These are phyloP conservation scores for Galerina sulciceps DNA, from an alignment of 768 basidiomycete genomes.

Conservation along the genomic window DNA sequence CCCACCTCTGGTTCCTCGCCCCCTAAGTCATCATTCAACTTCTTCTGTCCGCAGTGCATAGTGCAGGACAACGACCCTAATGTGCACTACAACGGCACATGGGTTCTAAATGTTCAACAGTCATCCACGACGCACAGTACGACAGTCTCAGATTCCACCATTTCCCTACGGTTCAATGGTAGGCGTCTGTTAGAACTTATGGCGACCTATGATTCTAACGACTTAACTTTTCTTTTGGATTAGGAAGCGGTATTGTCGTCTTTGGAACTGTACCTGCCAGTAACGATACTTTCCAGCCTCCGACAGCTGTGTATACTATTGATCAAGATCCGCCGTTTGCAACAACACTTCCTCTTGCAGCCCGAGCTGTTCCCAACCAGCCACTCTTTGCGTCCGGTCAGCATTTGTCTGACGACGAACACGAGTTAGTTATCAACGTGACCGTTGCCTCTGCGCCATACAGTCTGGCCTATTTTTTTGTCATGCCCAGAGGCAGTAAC, in stretches of 20 bases:
- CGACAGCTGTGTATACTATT: constrained; percentile 43
- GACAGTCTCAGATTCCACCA: constrained; percentile 30
- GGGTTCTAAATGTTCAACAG: constrained; percentile 33
- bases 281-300: constrained; percentile 36
- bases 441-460: constrained; percentile 39
- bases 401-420: constrained; percentile 28
- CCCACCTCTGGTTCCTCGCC: not conserved
- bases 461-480: constrained; percentile 42
- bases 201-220: not conserved
- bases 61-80: constrained; percentile 40
- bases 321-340: constrained; percentile 36
- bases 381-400: constrained; percentile 41
- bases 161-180: constrained; percentile 44
- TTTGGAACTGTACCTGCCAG: constrained; percentile 49
- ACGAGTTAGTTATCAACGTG: constrained; percentile 44
- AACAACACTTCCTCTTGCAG: constrained; percentile 41
- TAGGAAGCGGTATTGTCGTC: constrained; percentile 50
- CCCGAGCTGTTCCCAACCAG: constrained; percentile 37
- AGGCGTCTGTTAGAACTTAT: constrained; percentile 2
- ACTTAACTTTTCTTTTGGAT: not conserved
- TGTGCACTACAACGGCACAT: constrained; percentile 37
- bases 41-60: constrained; percentile 21
- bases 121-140: constrained; percentile 42
- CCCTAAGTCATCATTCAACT: not conserved
- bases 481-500: constrained; percentile 28